Evolutionary conservation across 805 yeast species (phyloP).

Genomic region (Scheffersomyces coipomensis): DNA sequence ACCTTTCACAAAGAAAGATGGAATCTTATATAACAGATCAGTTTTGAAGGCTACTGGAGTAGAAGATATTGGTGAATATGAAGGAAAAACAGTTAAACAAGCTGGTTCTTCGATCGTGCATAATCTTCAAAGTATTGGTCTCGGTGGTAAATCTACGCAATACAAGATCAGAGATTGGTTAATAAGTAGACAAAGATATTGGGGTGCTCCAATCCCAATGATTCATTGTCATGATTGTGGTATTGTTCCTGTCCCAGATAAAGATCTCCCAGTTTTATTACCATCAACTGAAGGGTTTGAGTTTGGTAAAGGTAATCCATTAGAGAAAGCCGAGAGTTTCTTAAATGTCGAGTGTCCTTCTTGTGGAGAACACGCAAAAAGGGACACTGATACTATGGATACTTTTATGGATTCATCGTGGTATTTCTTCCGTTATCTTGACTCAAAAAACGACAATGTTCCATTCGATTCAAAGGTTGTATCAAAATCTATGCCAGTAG

Average conservation of each 20-base stretch:
- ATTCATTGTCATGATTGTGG: slow-evolving; percentile 88
- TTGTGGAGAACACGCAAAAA: slow-evolving; percentile 58
- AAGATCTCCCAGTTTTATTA: slow-evolving; percentile 76
- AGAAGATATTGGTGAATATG: slow-evolving; percentile 31
- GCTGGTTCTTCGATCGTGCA: slow-evolving; percentile 52
- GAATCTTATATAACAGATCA: slow-evolving; percentile 30
- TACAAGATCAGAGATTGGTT: slow-evolving; percentile 89
- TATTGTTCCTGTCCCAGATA: slow-evolving; percentile 86
- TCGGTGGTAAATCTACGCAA: slow-evolving; percentile 52
- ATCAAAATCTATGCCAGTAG: slow-evolving; percentile 69
- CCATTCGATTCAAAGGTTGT: slow-evolving; percentile 46
- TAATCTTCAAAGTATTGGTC: slow-evolving; percentile 30
- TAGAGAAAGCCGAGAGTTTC: slow-evolving; percentile 65
- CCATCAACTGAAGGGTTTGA: slow-evolving; percentile 61
- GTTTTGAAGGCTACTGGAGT: slow-evolving; percentile 23
- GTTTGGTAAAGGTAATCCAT: slow-evolving; percentile 60
- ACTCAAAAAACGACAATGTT: slow-evolving; percentile 55
- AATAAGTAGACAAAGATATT: slow-evolving; percentile 88
- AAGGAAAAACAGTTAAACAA: slow-evolving; percentile 47
- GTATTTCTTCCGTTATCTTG: slow-evolving; percentile 87
- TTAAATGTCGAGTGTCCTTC: slow-evolving; percentile 76
- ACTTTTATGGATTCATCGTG: slow-evolving; percentile 98
- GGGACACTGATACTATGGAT: slow-evolving; percentile 98
- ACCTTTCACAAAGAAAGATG: slow-evolving; percentile 53
- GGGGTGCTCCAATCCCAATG: slow-evolving; percentile 99